Percentiles rank a stretch among this genome's conserved stretches.
phyloP scores from a whole-genome alignment of 2,329 filamentous ascomycete genomes.

The Epichloe baconii region DNA sequence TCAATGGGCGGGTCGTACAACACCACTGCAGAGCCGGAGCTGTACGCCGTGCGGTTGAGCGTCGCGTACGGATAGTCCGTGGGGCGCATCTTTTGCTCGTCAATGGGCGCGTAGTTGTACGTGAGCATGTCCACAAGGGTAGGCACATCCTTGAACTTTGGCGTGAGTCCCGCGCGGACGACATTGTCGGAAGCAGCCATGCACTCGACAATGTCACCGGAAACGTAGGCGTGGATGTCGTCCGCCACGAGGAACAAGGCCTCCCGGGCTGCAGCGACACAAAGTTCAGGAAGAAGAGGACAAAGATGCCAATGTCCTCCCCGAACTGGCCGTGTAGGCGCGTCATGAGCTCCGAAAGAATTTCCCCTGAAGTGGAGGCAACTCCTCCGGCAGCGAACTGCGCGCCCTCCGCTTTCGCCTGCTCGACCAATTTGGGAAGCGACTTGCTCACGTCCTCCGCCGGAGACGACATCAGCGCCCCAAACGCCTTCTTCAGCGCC shows the following conservation, averaged over 20 bases:
- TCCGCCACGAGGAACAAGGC: conserved; percentile 94
- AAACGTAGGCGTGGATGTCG: conserved; percentile 92
- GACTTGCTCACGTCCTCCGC: conserved; percentile 41
- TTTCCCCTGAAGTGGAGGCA: conserved; percentile 51
- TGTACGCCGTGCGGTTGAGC: conserved; percentile 71
- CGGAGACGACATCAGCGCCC: conserved; percentile 66
- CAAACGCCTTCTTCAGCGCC: conserved; percentile 63
- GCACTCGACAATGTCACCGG: conserved; percentile 93
- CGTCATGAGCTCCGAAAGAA: conserved; percentile 63
- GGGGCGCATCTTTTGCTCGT: conserved; percentile 82
- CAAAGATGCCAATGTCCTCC: conserved; percentile 86
- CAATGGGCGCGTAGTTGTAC: conserved; percentile 88
- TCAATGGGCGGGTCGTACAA: conserved; percentile 95
- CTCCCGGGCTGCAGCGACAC: conserved; percentile 80
- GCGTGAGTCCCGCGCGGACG: conserved; percentile 90
- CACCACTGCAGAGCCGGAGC: conserved; percentile 54
- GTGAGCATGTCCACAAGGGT: conserved; percentile 87
- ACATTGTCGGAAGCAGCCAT: conserved; percentile 99
- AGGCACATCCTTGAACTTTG: conserved; percentile 93
- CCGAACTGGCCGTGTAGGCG: conserved; percentile 78
- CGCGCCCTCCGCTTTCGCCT: conserved; percentile 53
- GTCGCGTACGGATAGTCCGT: conserved; percentile 75
- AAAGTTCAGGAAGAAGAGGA: conserved; percentile 95
- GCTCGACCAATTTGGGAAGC: conserved; percentile 54
- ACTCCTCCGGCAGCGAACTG: conserved; percentile 66